Conservation (phyloP, 1,139 yeast genomes). For the Suhomyces coccinellae region DNA sequence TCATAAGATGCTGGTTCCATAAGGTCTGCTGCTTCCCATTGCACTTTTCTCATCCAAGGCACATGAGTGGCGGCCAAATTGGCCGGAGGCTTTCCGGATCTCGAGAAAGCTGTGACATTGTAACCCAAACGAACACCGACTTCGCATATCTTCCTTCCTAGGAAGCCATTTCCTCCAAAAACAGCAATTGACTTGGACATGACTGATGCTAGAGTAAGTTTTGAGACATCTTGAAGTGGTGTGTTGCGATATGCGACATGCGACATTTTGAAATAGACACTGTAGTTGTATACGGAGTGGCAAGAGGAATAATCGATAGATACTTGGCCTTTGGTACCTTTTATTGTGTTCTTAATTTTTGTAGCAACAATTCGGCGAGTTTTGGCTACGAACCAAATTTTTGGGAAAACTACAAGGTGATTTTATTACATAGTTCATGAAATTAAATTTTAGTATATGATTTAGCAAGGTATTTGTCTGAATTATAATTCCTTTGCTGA, state of each 20-base stretch:
- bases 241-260: background rate
- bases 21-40: conserved; percentile 69
- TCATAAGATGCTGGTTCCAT: conserved; percentile 62
- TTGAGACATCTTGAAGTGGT: background rate
- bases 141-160: conserved; percentile 73
- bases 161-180: conserved; percentile 85
- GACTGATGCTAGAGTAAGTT: background rate
- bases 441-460: background rate
- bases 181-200: conserved; percentile 52
- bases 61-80: conserved; percentile 19
- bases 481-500: background rate
- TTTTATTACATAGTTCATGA: too few relatives aligned
- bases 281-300: too few relatives aligned
- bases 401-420: too few relatives aligned
- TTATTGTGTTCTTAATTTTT: background rate
- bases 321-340: too few relatives aligned
- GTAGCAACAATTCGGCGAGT: too few relatives aligned
- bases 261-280: background rate
- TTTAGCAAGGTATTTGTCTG: background rate
- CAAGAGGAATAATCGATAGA: too few relatives aligned
- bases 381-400: too few relatives aligned
- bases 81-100: conserved; percentile 59
- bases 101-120: conserved; percentile 61
- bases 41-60: conserved; percentile 58
- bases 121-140: conserved; percentile 64